Percentiles rank a stretch among this genome's conserved stretches.
phyloP scores from a whole-genome alignment of 108 stramenopile genomes.

The Hondaea fermentalgiana region DNA sequence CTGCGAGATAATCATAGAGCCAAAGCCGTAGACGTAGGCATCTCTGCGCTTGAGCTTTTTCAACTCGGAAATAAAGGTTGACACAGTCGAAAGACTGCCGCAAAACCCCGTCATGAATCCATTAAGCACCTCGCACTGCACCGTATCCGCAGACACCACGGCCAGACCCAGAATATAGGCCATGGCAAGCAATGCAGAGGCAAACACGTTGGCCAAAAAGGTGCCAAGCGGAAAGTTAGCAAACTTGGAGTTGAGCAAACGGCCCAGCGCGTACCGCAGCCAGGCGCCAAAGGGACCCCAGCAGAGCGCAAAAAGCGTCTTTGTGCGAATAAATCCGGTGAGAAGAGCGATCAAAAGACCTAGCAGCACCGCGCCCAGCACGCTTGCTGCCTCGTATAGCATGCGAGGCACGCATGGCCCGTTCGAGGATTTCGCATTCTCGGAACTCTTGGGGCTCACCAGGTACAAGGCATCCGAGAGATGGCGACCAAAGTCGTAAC shows the following conservation, averaged over 20 bases:
- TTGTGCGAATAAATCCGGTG: not conserved
- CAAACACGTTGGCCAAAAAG: not conserved
- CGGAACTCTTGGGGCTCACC: not conserved
- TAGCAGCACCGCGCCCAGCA: not conserved
- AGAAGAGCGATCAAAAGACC: not conserved
- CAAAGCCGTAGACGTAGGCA: conserved; percentile 4
- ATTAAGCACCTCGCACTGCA: not conserved
- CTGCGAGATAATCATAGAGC: not conserved
- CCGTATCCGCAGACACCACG: not conserved
- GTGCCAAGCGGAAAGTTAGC: not conserved
- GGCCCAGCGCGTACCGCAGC: not conserved
- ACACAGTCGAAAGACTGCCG: not conserved
- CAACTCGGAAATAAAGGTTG: not conserved
- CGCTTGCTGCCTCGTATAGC: not conserved
- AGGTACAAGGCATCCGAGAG: not conserved
- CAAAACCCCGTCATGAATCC: not conserved
- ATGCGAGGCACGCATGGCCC: not conserved
- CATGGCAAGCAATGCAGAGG: not conserved
- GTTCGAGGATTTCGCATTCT: not conserved
- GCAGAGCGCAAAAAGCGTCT: not conserved
- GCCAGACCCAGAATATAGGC: not conserved
- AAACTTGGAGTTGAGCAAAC: not conserved
- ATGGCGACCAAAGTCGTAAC: not conserved
- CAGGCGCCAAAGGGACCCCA: not conserved
- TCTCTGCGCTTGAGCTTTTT: not conserved